These are phyloP conservation scores for Meyerozyma smithsonii DNA, from an alignment of 1,139 yeast genomes.

Conservation along the genomic window DNA sequence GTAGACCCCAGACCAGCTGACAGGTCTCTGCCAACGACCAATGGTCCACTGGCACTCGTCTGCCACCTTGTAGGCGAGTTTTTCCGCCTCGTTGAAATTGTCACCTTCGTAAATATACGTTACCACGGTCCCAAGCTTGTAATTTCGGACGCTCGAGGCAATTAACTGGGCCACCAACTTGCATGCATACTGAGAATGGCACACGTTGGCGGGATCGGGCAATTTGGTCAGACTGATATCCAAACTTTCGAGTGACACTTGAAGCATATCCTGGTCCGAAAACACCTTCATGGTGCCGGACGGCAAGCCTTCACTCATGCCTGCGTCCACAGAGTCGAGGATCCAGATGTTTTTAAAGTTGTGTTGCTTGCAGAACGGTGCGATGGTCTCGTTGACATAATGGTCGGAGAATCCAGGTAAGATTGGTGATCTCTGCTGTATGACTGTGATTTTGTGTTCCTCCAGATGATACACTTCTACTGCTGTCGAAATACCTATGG, in stretches of 20 bases:
- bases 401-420: slow-evolving; percentile 55
- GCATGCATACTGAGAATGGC: slow-evolving; percentile 7
- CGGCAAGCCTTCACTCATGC: slow-evolving; percentile 28
- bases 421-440: slow-evolving; percentile 85
- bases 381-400: slow-evolving; percentile 51
- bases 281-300: slow-evolving; percentile 27
- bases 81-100: slow-evolving; percentile 67
- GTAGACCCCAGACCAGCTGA: slow-evolving; percentile 82
- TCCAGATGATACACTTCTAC: slow-evolving; percentile 53
- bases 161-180: neutral
- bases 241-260: slow-evolving; percentile 28
- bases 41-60: slow-evolving; percentile 11
- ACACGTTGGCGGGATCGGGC: neutral
- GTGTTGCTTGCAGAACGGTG: slow-evolving; percentile 40
- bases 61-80: slow-evolving; percentile 41
- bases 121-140: slow-evolving; percentile 16
- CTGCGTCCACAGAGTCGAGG: slow-evolving; percentile 72
- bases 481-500: slow-evolving; percentile 49
- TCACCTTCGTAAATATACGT: slow-evolving; percentile 86
- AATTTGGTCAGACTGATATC: slow-evolving; percentile 11
- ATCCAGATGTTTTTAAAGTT: slow-evolving; percentile 48
- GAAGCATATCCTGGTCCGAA: slow-evolving; percentile 31
- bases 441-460: slow-evolving; percentile 40
- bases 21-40: slow-evolving; percentile 51
- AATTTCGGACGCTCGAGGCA: slow-evolving; percentile 5